Evolutionary conservation across 495 filamentous ascomycete genomes (phyloP).

Genomic region (Aspergillus sparsus): DNA sequence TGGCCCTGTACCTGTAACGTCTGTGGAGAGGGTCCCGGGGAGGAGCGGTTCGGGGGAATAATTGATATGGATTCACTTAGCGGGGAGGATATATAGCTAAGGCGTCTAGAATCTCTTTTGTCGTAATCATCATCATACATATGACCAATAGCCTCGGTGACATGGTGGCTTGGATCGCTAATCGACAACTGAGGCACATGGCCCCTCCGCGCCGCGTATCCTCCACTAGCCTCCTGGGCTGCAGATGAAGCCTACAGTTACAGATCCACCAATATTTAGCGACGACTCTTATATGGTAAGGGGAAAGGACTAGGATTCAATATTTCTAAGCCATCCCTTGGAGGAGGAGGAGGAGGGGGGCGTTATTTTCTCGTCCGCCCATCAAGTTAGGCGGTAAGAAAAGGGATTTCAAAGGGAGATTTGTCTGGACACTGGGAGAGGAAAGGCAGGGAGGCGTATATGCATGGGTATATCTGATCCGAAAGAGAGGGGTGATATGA

Average conservation of each 20-base stretch:
- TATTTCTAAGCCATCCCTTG: slow-evolving; percentile 10
- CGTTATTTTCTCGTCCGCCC: neutral
- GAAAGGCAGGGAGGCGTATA: neutral
- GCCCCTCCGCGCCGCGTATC: slow-evolving; percentile 57
- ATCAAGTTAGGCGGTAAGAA: neutral
- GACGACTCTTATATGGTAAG: neutral
- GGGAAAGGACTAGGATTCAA: slow-evolving; percentile 4
- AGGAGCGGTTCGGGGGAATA: slow-evolving; percentile 44
- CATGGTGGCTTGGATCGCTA: slow-evolving; percentile 87
- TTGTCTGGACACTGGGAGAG: neutral
- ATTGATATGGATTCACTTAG: slow-evolving; percentile 50
- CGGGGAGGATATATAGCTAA: slow-evolving; percentile 64
- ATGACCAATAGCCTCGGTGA: slow-evolving; percentile 95
- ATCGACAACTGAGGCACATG: slow-evolving; percentile 70
- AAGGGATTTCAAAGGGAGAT: neutral
- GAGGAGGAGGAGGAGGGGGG: slow-evolving; percentile 7
- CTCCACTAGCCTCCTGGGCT: slow-evolving; percentile 55
- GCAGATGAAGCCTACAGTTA: slow-evolving; percentile 51
- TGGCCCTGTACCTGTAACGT: slow-evolving; percentile 33
- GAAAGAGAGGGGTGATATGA: slow-evolving; percentile 9
- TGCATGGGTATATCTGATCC: neutral
- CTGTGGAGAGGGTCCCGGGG: slow-evolving; percentile 45
- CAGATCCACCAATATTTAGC: slow-evolving; percentile 15
- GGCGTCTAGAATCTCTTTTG: slow-evolving; percentile 58
- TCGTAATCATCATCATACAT: slow-evolving; percentile 89